Evolutionary conservation across 441 rosid genomes (phyloP).

Genomic region (Euphorbia corollata): DNA sequence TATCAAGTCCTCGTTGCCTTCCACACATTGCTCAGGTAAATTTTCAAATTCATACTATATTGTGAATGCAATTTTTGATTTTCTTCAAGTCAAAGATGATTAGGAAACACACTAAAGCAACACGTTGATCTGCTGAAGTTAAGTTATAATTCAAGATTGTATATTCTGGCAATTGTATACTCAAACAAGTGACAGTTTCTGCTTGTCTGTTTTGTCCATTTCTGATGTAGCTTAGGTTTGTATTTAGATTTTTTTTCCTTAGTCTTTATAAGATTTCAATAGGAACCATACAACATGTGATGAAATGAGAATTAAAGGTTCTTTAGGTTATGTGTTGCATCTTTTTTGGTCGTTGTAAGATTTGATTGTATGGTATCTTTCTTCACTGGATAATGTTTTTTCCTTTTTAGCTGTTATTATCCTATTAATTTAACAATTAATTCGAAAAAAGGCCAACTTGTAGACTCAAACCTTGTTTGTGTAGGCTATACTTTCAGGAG

Average conservation of each 20-base stretch:
- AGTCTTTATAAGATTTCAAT: not conserved
- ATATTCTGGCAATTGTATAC: not conserved
- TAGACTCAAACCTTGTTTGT: constrained; percentile 2
- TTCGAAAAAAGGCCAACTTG: not conserved
- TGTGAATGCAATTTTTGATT: constrained; percentile 1
- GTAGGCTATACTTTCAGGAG: constrained; percentile 95
- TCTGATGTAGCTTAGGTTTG: not conserved
- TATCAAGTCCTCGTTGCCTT: constrained; percentile 95
- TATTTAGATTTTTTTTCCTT: not conserved
- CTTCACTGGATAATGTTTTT: not conserved
- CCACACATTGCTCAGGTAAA: constrained; percentile 98
- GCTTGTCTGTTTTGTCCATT: not conserved
- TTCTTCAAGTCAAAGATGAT: not conserved
- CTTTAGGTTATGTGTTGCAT: not conserved
- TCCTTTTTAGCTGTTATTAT: not conserved
- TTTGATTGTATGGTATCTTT: not conserved
- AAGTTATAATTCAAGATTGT: not conserved
- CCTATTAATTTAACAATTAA: not conserved
- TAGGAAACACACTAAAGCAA: not conserved
- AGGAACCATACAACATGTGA: not conserved
- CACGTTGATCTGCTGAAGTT: not conserved
- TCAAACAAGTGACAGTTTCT: constrained; percentile 2
- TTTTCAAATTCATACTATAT: constrained; percentile 4
- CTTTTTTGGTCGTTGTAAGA: not conserved
- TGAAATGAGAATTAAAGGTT: not conserved